Evolutionary conservation across 495 filamentous ascomycete species (phyloP).

Genomic region (Neurospora sp.): DNA sequence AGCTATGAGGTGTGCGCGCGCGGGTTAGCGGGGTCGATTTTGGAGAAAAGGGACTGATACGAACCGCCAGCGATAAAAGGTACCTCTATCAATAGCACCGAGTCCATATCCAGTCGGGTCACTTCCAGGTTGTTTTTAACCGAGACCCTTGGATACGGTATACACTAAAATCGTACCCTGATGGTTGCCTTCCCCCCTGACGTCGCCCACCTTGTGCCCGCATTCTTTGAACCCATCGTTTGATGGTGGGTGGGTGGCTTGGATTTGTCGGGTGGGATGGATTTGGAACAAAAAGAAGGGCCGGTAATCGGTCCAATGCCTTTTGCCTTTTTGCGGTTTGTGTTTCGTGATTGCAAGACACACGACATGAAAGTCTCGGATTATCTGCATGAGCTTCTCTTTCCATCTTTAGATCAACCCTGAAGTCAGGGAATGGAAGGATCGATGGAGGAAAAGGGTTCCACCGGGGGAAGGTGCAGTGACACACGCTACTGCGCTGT

Average conservation of each 20-base stretch:
- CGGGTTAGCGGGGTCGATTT: not conserved
- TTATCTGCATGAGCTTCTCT: not conserved
- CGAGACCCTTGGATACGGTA: not conserved
- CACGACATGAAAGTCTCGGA: not conserved
- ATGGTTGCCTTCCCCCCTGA: not conserved
- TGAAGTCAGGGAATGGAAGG: no score
- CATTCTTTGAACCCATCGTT: not conserved
- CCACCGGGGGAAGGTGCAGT: not conserved
- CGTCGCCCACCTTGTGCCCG: not conserved
- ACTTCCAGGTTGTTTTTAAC: not conserved
- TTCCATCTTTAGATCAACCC: not conserved
- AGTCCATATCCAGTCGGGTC: not conserved
- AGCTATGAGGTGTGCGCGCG: not conserved
- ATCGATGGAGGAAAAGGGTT: no score
- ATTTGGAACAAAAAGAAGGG: not conserved
- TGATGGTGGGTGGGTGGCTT: not conserved
- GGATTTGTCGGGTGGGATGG: not conserved
- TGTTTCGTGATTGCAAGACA: not conserved
- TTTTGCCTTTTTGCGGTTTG: not conserved
- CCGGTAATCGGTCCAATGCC: not conserved
- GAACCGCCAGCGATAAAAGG: no score
- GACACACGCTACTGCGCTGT: not conserved
- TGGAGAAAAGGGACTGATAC: not conserved
- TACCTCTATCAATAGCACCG: not conserved
- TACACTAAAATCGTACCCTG: no score